Base-by-base conservation (phyloP, 176 grass and related monocot species). In the Rhynchospora pubera region DNA sequence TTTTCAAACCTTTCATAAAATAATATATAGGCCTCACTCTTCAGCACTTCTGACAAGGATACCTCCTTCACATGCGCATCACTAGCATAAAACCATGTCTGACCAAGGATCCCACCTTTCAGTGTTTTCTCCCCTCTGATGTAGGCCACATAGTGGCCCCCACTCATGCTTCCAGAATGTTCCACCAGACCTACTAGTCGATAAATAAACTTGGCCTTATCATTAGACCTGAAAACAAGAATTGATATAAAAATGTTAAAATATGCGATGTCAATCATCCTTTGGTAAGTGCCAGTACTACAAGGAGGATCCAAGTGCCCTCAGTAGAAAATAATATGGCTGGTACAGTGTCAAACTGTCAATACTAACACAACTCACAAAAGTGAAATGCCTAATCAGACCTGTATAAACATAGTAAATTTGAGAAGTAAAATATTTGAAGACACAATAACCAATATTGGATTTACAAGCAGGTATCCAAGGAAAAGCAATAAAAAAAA, bases 121-220 rank as follows among this genome's bases (percentile, higher is more conserved):
- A 50, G 39, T 48, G 32, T 56, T 69, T 64, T 73, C 64, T 86
- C 63, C n/a, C 84, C 83, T 89, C 92, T 93, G 48, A 90, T 75
- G 5, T 91, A 91, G 0, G 96, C 92, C 15, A 95, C 83, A 59
- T 99, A 99, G 83, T 99, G 96, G 19, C 93, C 96, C 5, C 64
- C 59, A 53, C 82, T 62, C 92, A 93, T 90, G 86, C 63, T 84
- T 83, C 96, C 96, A 28, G 84, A 81, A 86, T 95, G 96, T 87
- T 91, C 89, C 4, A 99, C 96, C 60, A 91, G 63, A 0, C 91
- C 96, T 83, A 95, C 82, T 57, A 99, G 86, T 26, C 60, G 79
- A 70, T 99, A 99, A 30, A 1, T 58, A 45, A 68, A 90, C 44
- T 79, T 93, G 61, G 83, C 79, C 26, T 91, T 90, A 69, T 87